Conservation (phyloP, 352 stramenopile genomes). For the Pythium rhizo-oryzae region DNA sequence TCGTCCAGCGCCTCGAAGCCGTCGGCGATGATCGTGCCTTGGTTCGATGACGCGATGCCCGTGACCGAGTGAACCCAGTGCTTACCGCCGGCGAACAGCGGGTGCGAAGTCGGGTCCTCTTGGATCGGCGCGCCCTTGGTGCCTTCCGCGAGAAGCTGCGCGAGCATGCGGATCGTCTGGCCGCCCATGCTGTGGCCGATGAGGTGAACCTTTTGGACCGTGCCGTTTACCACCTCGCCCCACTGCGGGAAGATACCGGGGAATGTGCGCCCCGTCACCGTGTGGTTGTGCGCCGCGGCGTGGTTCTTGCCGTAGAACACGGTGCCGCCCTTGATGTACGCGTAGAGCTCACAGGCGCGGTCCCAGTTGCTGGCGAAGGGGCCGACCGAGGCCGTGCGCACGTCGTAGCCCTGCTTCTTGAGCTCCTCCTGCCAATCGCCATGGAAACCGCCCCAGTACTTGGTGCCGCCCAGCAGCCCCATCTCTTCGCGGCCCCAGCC, state of each 20-base stretch:
- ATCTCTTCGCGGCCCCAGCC: slow-evolving; percentile 38
- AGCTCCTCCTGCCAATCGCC: slow-evolving; percentile 33
- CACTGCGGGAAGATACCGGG: slow-evolving; percentile 45
- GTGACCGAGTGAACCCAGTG: slow-evolving; percentile 45
- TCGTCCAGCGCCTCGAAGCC: slow-evolving; percentile 23
- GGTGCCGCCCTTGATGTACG: slow-evolving; percentile 44
- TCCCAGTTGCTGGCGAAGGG: slow-evolving; percentile 49
- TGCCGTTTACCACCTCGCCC: slow-evolving; percentile 38
- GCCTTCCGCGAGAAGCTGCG: slow-evolving; percentile 42
- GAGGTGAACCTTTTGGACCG: slow-evolving; percentile 47
- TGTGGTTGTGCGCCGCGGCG: slow-evolving; percentile 32
- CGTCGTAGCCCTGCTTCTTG: slow-evolving; percentile 31
- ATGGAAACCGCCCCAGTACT: slow-evolving; percentile 41
- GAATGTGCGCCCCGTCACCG: slow-evolving; percentile 31
- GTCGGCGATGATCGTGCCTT: slow-evolving; percentile 34
- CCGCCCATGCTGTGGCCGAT: slow-evolving; percentile 49
- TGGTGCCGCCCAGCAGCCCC: slow-evolving; percentile 16
- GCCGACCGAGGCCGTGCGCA: slow-evolving; percentile 32
- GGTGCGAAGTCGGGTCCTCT: slow-evolving; percentile 26
- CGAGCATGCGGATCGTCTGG: slow-evolving; percentile 44
- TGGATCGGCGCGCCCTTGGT: slow-evolving; percentile 29
- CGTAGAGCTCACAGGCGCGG: slow-evolving; percentile 49
- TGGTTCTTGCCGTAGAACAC: slow-evolving; percentile 47
- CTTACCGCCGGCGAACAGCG: slow-evolving; percentile 37
- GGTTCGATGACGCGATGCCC: slow-evolving; percentile 31